phyloP scores from a whole-genome alignment of 1,284 basidiomycete species.

The Takashimella tepidaria region DNA sequence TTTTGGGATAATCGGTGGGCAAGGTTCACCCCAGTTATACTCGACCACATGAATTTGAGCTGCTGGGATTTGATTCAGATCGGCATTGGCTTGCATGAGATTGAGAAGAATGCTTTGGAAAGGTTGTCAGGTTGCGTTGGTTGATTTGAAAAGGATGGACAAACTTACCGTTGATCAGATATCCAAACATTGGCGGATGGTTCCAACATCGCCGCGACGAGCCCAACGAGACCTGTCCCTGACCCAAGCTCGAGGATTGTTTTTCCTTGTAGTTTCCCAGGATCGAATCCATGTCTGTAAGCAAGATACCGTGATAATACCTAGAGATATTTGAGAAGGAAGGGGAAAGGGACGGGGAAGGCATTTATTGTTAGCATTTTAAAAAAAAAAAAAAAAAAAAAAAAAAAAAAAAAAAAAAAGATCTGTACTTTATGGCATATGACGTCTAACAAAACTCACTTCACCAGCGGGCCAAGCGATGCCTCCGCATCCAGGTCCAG shows the following conservation, averaged over 20 bases:
- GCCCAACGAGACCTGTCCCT: constrained; percentile 84
- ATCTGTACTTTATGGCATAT: neutral
- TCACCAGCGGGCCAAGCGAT: constrained; percentile 89
- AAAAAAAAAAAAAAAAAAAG: neutral
- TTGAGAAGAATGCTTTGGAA: constrained; percentile 63
- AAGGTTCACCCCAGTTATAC: constrained; percentile 60
- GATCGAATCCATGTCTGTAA: constrained; percentile 50
- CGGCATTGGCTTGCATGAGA: constrained; percentile 68
- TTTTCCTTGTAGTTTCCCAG: constrained; percentile 53
- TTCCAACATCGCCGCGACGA: constrained; percentile 68
- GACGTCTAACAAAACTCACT: too few relatives aligned
- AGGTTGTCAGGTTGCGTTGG: constrained; percentile 8
- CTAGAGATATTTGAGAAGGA: constrained; percentile 47
- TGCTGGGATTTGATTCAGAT: constrained; percentile 55
- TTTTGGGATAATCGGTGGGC: constrained; percentile 35
- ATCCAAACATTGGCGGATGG: constrained; percentile 60
- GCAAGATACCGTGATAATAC: constrained; percentile 69
- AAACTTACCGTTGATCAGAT: constrained; percentile 78
- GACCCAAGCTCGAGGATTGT: constrained; percentile 72
- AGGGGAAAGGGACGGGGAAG: neutral
- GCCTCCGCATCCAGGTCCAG: constrained; percentile 81
- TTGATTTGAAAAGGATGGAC: neutral
- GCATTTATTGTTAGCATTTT: neutral
- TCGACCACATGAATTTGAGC: constrained; percentile 58
- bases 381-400: neutral